These are phyloP conservation scores for Knoxdaviesia capensis DNA, from an alignment of 2,329 filamentous ascomycete genomes.

Conservation along the genomic window DNA sequence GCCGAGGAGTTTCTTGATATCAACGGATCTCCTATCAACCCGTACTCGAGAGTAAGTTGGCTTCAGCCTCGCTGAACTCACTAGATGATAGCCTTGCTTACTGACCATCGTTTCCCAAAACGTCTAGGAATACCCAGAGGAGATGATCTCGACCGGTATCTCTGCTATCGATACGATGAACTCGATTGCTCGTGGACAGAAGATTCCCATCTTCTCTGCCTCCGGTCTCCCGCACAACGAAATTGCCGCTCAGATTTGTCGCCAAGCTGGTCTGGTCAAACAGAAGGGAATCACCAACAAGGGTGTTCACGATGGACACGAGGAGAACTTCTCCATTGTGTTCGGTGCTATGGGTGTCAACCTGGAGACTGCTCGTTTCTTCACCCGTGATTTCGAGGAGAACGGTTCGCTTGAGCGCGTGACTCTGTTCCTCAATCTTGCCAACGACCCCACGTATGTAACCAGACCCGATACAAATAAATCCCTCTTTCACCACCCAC, in stretches of 20 bases:
- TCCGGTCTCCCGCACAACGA: slow-evolving; percentile 98
- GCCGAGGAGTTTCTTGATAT: slow-evolving; percentile 98
- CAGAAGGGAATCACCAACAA: slow-evolving; percentile 64
- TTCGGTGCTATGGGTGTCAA: slow-evolving; percentile 99
- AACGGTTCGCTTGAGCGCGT: slow-evolving; percentile 96
- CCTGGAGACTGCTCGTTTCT: slow-evolving; percentile 96
- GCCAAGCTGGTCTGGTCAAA: slow-evolving; percentile 85
- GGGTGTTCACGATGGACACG: slow-evolving; percentile 86
- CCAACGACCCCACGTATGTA: slow-evolving; percentile 89
- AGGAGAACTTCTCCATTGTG: slow-evolving; percentile 99
- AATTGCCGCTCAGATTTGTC: slow-evolving; percentile 96
- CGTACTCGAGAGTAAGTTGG: slow-evolving; percentile 66
- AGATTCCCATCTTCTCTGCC: slow-evolving; percentile 98
- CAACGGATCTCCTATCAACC: slow-evolving; percentile 97
- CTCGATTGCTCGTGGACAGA: slow-evolving; percentile 93
- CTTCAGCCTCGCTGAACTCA: not conserved
- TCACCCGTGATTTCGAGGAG: slow-evolving; percentile 96
- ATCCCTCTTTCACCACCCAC: too few species aligned
- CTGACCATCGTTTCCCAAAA: not conserved
- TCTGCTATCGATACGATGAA: slow-evolving; percentile 98
- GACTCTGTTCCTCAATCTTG: slow-evolving; percentile 95
- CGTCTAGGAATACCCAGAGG: slow-evolving; percentile 79
- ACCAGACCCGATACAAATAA: not conserved
- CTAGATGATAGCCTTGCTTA: not conserved
- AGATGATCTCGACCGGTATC: slow-evolving; percentile 99